Conservation (phyloP, 2,329 filamentous ascomycete genomes). For the Ceratocystis diversiconidia region DNA sequence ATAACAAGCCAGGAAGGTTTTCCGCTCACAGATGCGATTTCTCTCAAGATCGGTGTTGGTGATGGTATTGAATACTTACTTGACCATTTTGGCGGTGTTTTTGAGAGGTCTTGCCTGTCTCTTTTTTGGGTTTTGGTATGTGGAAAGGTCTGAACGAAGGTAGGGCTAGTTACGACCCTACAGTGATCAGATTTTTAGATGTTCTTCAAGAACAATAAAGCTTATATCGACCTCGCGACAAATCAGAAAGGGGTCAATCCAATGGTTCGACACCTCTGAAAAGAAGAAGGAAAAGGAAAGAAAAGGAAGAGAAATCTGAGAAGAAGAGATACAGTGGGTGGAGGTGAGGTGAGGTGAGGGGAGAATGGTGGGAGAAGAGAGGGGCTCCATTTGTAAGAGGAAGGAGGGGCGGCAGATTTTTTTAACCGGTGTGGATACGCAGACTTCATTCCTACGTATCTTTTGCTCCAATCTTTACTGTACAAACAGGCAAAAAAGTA, state of each 20-base stretch:
- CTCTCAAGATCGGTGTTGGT: not conserved
- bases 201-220: slow-evolving; percentile 12
- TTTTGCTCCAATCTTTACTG: slow-evolving; percentile 3
- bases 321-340: slow-evolving; percentile 5
- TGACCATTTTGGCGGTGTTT: slow-evolving; percentile 97
- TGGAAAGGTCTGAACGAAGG: slow-evolving; percentile 26
- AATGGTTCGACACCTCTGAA: slow-evolving; percentile 18
- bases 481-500: not conserved
- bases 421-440: slow-evolving; percentile 5
- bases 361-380: slow-evolving; percentile 14
- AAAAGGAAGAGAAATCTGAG: slow-evolving; percentile 12
- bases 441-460: not conserved
- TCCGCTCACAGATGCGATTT: not conserved
- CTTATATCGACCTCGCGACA: slow-evolving; percentile 13
- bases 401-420: slow-evolving; percentile 18
- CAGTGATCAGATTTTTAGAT: slow-evolving; percentile 15
- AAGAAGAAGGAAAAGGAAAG: slow-evolving; percentile 12
- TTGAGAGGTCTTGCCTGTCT: slow-evolving; percentile 22
- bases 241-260: slow-evolving; percentile 17
- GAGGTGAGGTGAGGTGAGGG: slow-evolving; percentile 12
- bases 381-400: slow-evolving; percentile 16
- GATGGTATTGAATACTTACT: slow-evolving; percentile 52
- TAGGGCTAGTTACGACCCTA: slow-evolving; percentile 30
- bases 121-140: slow-evolving; percentile 21
- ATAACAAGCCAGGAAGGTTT: not conserved